Conservation (phyloP, 371 early-diverging fungal genomes). For the Cokeromyces recurvatus region DNA sequence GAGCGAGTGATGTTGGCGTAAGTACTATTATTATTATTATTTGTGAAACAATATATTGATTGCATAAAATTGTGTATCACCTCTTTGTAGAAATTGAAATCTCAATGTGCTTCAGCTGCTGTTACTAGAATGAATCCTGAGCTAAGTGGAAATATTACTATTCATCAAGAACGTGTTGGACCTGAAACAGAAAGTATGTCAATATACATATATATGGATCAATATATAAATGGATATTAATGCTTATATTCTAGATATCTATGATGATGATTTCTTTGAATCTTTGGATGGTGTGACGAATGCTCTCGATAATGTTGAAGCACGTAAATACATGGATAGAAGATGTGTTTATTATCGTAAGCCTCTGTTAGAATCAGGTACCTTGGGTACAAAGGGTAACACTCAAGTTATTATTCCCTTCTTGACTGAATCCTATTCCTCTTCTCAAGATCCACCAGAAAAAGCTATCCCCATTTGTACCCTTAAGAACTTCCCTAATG, state of each 20-base stretch:
- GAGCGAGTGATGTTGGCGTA: slow-evolving; percentile 85
- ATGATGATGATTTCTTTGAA: slow-evolving; percentile 94
- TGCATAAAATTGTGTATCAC: too few species aligned
- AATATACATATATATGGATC: neutral
- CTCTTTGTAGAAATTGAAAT: slow-evolving; percentile 84
- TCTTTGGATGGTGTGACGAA: slow-evolving; percentile 92
- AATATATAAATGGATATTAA: slow-evolving; percentile 17
- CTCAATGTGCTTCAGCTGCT: slow-evolving; percentile 91
- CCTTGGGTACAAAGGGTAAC: slow-evolving; percentile 99
- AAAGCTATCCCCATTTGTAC: slow-evolving; percentile 99
- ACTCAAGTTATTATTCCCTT: slow-evolving; percentile 95
- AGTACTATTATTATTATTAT: too few species aligned
- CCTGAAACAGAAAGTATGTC: slow-evolving; percentile 84
- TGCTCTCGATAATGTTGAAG: slow-evolving; percentile 99
- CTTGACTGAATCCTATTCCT: slow-evolving; percentile 98
- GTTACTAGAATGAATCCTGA: slow-evolving; percentile 93
- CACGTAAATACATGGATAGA: slow-evolving; percentile 96
- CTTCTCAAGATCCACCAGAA: slow-evolving; percentile 98
- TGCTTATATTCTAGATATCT: too few species aligned
- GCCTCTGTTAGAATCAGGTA: slow-evolving; percentile 98
- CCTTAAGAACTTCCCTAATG: slow-evolving; percentile 99
- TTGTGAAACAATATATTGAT: too few species aligned
- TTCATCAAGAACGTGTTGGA: slow-evolving; percentile 96
- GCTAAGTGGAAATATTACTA: slow-evolving; percentile 70
- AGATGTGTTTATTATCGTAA: slow-evolving; percentile 96